Evolutionary conservation across 2,329 filamentous ascomycete species (phyloP), one percentile per base, ranked within the genome.

Genomic region (Neurospora sp.): DNA sequence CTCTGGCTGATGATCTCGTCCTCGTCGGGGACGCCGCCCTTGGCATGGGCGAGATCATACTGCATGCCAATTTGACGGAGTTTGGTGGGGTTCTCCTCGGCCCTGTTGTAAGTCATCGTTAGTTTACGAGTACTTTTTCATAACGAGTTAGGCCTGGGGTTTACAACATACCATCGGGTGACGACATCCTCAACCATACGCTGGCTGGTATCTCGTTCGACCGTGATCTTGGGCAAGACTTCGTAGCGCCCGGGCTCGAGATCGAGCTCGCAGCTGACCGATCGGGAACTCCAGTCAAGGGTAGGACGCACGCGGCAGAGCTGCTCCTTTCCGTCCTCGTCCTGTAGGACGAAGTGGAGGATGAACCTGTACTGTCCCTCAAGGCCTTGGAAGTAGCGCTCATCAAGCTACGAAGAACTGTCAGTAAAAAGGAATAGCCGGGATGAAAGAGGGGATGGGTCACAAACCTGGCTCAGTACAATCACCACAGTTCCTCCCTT

Each of bases 191-290:
- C 87, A 0, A 88, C 84, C 0, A 86, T 84, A 1, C 81, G 80
- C 2, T 78, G 76, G 3, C 79, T 77, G 8, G 83, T 79, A 8
- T 83, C 82, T 12, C 81, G 76, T 37, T 76, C 75, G 0, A 90
- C 89, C 4, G 86, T 88, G 73, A 92, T 85, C 76, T 91, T 92
- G 75, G 91, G 86, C 8, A 92, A 80, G 0, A 93, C 86, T 62
- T 87, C 86, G 78, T 92, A 93, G 17, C 82, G 85, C 6, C 91
- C 91, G 0, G 89, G 83, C 39, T 91, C 87, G 1, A 93, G 85
- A 43, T 88, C 82, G n/a, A 92, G 82, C 75, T 93, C 91, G n/a
- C 88, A 89, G 70, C 87, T 91, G 15, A 92, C 87, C 1, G 88
- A 89, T 8, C 91, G 86, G 66, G 83, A 85, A 82, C 89, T 79